Evolutionary conservation across 2,329 filamentous ascomycete species (phyloP), one percentile per base, ranked within the genome.

Genomic region (Penicillium crustosum): DNA sequence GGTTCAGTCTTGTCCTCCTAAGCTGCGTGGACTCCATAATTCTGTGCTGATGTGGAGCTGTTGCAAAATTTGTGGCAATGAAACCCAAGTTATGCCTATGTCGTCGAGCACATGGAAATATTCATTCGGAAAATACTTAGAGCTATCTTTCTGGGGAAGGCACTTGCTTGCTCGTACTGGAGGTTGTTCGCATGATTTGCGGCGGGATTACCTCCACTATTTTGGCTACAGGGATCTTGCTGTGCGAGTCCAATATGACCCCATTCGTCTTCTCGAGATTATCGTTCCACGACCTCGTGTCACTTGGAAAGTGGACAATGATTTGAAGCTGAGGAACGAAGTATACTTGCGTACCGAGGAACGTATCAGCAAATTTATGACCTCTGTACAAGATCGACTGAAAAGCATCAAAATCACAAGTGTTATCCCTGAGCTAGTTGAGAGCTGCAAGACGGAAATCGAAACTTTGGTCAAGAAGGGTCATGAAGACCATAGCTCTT

Each of bases 31-130:
- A 1, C 76, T 87, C 75, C 83, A 85, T 72, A 86, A 90, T 62
- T 89, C 88, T 3, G 96, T 99, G 55, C 84, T 93, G 57, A 97
- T 99, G 91, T 99, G 95, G 95, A 97, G 91, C 64, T 91, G 89
- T 66, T 99, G 94, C 79, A 94, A 96, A 68, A 82, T 90, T 31
- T 99, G 95, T 74, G 88, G 90, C 52, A 91, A 91, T 64, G 93
- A 97, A 71, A 96, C 93, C 0, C 90, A 91, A 39, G 87, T 93
- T 48, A 89, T 90, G 64, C 87, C 89, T 33, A 97, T 99, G 91
- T 97, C 93, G 0, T 87, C 92, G 56, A 92, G 87, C 67, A 95
- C 93, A 0, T 99, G 92, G 90, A 97, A 95, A 73, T 99, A 99
- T 73, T 99, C 94, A 0, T 96, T 99, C 69, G 94, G 91, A 12